A percentile compares a stretch with the other conserved stretches of the same genome.
phyloP scores from a whole-genome alignment of 2,329 filamentous ascomycete species.

The Eutypa lata region DNA sequence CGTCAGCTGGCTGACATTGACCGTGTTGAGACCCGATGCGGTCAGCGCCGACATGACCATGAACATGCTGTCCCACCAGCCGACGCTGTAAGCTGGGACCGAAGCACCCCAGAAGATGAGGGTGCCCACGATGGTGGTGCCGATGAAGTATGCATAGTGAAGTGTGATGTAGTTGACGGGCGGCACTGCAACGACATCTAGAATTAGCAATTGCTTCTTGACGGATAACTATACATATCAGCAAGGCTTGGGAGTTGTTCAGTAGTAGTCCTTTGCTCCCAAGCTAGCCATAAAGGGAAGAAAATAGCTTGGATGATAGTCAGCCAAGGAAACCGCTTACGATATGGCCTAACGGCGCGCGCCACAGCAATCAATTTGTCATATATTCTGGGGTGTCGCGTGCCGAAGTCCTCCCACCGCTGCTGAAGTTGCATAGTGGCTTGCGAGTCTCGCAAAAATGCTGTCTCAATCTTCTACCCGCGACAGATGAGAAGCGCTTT shows the following conservation, averaged over 20 bases:
- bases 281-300: no score
- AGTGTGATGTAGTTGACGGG: constrained; percentile 60
- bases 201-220: no score
- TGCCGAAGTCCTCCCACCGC: constrained; percentile 16
- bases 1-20: constrained; percentile 61
- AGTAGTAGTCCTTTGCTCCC: no score
- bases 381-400: constrained; percentile 12
- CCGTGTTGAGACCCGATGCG: constrained; percentile 64
- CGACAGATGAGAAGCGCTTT: no score
- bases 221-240: no score
- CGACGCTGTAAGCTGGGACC: constrained; percentile 46
- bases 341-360: constrained; percentile 15
- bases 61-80: constrained; percentile 65
- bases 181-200: no score
- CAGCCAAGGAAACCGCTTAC: no score
- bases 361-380: constrained; percentile 4
- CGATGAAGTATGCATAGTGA: constrained; percentile 66
- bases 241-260: no score
- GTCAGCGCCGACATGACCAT: constrained; percentile 65
- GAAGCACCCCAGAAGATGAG: constrained; percentile 60
- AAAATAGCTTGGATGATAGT: no score
- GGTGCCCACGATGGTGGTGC: constrained; percentile 51
- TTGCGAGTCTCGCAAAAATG: constrained; percentile 1
- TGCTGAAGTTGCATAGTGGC: constrained; percentile 12
- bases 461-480: no score